Percentiles rank a stretch among this genome's conserved stretches.
These are phyloP conservation scores for Solanum hybrid DNA, from an alignment of 305 asterid species.

Conservation along the genomic window DNA sequence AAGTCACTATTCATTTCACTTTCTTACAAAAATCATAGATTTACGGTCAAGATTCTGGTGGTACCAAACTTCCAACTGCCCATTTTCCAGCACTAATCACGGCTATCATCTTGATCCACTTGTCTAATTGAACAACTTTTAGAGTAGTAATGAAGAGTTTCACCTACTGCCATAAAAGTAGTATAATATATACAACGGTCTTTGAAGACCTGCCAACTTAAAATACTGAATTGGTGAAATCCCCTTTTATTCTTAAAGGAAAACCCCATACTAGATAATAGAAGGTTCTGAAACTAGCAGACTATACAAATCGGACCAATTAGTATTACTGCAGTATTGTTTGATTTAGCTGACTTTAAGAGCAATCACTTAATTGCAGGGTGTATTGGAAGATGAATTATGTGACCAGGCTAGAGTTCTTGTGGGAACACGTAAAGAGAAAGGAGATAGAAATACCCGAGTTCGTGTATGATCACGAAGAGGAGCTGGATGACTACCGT, in stretches of 20 bases:
- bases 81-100: not conserved
- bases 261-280: not conserved
- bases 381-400: conserved; percentile 52
- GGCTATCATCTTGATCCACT: not conserved
- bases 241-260: not conserved
- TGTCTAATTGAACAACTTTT: not conserved
- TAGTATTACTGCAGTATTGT: not conserved
- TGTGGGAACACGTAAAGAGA: conserved; percentile 58
- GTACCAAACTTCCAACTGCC: not conserved
- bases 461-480: conserved; percentile 68
- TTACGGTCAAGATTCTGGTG: not conserved
- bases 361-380: conserved; percentile 13
- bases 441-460: conserved; percentile 65
- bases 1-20: not conserved
- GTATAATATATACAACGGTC: not conserved
- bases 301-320: not conserved
- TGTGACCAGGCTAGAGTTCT: conserved; percentile 44
- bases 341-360: not conserved
- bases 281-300: not conserved
- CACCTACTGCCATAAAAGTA: not conserved
- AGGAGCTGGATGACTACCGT: conserved; percentile 43
- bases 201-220: not conserved
- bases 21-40: not conserved
- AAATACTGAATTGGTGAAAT: not conserved
- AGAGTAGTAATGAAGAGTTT: not conserved